phyloP scores from a whole-genome alignment of 2,329 filamentous ascomycete species.

The Beauveria scarabaeidicola region DNA sequence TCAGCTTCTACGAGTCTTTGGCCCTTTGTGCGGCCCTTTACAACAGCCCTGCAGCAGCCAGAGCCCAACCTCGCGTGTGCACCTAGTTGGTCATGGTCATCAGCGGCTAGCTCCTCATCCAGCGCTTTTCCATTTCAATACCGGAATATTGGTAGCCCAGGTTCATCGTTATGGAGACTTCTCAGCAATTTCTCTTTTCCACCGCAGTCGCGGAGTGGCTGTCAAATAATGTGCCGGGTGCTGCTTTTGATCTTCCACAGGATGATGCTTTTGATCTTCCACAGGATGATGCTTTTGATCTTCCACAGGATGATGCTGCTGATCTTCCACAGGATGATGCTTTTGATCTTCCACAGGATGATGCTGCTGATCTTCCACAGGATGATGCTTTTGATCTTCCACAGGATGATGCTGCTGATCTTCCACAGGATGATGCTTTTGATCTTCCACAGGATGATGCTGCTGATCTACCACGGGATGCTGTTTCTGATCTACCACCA shows the following conservation, averaged over 20 bases:
- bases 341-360: too few species aligned
- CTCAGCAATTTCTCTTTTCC: background rate
- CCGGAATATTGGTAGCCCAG: background rate
- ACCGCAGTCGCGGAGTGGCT: background rate
- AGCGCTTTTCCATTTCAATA: background rate
- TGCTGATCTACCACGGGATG: background rate
- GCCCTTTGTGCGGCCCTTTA: background rate
- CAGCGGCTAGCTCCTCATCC: background rate
- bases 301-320: too few species aligned
- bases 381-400: too few species aligned
- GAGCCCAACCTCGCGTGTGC: background rate
- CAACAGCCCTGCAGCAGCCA: background rate
- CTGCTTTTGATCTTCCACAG: too few species aligned
- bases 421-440: too few species aligned
- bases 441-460: too few species aligned
- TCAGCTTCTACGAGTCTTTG: background rate
- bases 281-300: too few species aligned
- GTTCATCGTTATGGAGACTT: background rate
- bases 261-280: too few species aligned
- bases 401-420: too few species aligned
- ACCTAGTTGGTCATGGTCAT: too few species aligned
- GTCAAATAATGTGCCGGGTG: background rate
- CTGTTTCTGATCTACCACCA: background rate
- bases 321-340: too few species aligned
- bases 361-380: too few species aligned